Evolutionary conservation across 306 rosid genomes (phyloP), one percentile per base, ranked within the genome.

Genomic region (Acacia crassicarpa): DNA sequence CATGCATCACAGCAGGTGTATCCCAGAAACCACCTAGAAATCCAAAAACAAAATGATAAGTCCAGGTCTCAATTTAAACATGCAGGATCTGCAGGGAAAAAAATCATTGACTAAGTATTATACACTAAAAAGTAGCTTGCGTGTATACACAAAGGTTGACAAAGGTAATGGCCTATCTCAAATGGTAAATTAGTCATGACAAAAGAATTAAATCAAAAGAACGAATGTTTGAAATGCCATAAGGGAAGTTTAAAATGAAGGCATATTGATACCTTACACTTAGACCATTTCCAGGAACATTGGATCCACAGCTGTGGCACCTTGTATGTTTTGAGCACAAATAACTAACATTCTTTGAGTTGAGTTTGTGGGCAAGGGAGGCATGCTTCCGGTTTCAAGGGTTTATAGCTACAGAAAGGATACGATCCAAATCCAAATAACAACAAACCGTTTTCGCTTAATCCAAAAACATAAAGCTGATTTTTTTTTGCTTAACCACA

Each of bases 1-100:
- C 99, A 96, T 30, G 99, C 99, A 86, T 96, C 99, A 56, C 99
- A 96, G 85, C 97, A 92, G 72, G 99, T 96, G 85, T 93, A 93
- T 78, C 97, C 96, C 83, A 96, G 86, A 90, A 96, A 96, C 99
- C 99, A 96, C 91, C 99, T 96, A 85, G 73, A 72, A 72, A 54
- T 74, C 71, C 27, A 44, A 78, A 66, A 83, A 53, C 9, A n/a
- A 72, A 83, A 20, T 48, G 45, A 84, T 85, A 75, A 90, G 83
- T 81, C 25, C 70, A 69, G 23, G 63, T 30, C 48, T 44, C 35
- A 45, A 82, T 38, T 32, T 16, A 5, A 74, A 32, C 20, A 51
- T 51, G 30, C 12, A 32, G 45, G 38, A 53, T 13, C 58, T 61
- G 25, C 71, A 76, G 32, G 66, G 9, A n/a, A n/a, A 23, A 45